Evolutionary conservation across 148 eudicot genomes (phyloP).

Genomic region (Camellia sinensis): DNA sequence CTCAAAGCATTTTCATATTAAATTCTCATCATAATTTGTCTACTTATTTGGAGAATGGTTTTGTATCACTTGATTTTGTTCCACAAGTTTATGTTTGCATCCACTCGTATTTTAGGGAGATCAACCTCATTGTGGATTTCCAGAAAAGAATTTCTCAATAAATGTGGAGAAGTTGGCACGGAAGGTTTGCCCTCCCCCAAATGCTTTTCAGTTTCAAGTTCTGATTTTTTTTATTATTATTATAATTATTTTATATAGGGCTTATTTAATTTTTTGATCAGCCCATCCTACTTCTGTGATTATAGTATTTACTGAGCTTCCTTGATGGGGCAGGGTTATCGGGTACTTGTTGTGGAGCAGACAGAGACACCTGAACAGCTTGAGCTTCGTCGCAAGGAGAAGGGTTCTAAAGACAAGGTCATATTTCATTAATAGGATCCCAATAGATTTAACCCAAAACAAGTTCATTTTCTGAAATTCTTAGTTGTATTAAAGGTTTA

Average conservation of each 20-base stretch:
- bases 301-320: slow-evolving; percentile 7
- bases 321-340: slow-evolving; percentile 66
- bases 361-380: slow-evolving; percentile 97
- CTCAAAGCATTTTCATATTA: neutral
- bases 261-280: slow-evolving; percentile 11
- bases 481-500: neutral
- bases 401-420: slow-evolving; percentile 96
- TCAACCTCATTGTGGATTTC: slow-evolving; percentile 99
- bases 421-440: neutral
- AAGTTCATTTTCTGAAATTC: neutral
- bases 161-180: slow-evolving; percentile 86
- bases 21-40: neutral
- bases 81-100: slow-evolving; percentile 1
- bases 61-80: neutral
- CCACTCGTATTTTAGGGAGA: slow-evolving; percentile 60
- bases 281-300: neutral
- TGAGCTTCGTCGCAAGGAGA: slow-evolving; percentile 75
- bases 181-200: slow-evolving; percentile 50
- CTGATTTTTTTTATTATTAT: neutral
- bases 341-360: slow-evolving; percentile 98
- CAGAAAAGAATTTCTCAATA: slow-evolving; percentile 83
- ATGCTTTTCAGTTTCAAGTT: slow-evolving; percentile 1
- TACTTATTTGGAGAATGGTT: neutral
- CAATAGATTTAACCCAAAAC: neutral
- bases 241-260: neutral